Evolutionary conservation across 1,284 basidiomycete genomes (phyloP), one percentile per base, ranked within the genome.

Genomic region (Cutaneotrichosporon cutaneum): DNA sequence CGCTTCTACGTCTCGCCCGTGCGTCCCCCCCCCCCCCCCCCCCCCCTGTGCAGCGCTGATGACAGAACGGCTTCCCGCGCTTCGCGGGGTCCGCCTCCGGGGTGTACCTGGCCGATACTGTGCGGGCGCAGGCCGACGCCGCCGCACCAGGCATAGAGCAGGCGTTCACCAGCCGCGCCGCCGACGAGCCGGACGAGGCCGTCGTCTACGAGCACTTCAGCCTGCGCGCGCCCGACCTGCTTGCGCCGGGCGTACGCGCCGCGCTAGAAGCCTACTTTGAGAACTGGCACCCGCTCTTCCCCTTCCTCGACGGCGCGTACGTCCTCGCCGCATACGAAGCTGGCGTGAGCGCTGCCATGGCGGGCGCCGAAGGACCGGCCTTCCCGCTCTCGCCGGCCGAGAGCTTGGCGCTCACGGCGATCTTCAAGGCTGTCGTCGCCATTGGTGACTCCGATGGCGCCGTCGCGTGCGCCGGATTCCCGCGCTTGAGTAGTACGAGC

Each of bases 281-380:
- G 21, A 39, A 45, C 2, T 71, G 70, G 70, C 70, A 71, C 35
- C 70, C 70, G 8, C 62, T 71, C 16, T 69, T 71, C 57, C 70
- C 70, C 22, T 71, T 69, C 47, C 61, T 69, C 0, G 68, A 71
- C 27, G 70, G 70, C 4, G 62, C 58, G 9, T 59, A 62, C 42
- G 30, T 68, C 26, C 55, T 66, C 10, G 27, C 57, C 33, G 50
- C 35, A 16, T 62, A 64, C 33, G 65, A 68, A 32, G 54, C 54
- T 14, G 67, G 60, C 3, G 56, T 64, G 3, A 33, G 35, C 7
- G 30, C 52, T 16, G 64, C 64, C 14, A 44, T 45, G 9, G 47
- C 44, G 10, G 27, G 26, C 4, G 4, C 35, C 16, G 32, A 56
- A 11, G 64, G 62, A 10, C 42, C 36, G 1, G 67, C 63, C 0